Conservation (phyloP, 352 stramenopile species). For the Pythium rhizo-oryzae region DNA sequence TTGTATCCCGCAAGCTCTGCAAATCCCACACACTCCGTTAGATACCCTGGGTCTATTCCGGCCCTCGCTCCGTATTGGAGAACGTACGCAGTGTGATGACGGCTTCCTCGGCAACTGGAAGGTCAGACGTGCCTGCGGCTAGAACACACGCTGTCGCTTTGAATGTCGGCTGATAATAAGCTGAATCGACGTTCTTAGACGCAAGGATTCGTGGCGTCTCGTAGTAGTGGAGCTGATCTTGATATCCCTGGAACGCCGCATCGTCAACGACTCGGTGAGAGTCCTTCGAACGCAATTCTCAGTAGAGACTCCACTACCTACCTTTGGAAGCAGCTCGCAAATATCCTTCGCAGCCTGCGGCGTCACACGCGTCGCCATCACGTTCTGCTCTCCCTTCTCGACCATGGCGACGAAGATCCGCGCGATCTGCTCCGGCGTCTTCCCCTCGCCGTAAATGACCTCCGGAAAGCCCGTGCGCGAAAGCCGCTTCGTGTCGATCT, state of each 20-base stretch:
- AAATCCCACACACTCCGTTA: background rate
- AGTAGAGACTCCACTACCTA: conserved; percentile 21
- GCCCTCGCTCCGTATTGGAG: background rate
- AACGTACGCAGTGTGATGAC: conserved; percentile 87
- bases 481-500: conserved; percentile 90
- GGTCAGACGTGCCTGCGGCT: conserved; percentile 96
- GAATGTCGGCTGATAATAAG: background rate
- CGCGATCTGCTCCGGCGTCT: conserved; percentile 90
- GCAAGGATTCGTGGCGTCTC: conserved; percentile 71
- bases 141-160: conserved; percentile 66
- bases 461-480: conserved; percentile 94
- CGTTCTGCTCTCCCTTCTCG: conserved; percentile 48
- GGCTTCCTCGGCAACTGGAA: conserved; percentile 96
- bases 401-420: conserved; percentile 92
- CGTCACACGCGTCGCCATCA: conserved; percentile 88
- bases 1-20: conserved; percentile 88
- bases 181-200: conserved; percentile 38
- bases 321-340: conserved; percentile 34
- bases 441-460: conserved; percentile 94
- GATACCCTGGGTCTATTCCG: background rate
- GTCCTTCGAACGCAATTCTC: background rate
- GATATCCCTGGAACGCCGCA: background rate
- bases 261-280: background rate
- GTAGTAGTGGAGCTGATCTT: conserved; percentile 51
- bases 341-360: conserved; percentile 46